Conservation (phyloP, 2,329 filamentous ascomycete genomes). For the Fusarium musae region DNA sequence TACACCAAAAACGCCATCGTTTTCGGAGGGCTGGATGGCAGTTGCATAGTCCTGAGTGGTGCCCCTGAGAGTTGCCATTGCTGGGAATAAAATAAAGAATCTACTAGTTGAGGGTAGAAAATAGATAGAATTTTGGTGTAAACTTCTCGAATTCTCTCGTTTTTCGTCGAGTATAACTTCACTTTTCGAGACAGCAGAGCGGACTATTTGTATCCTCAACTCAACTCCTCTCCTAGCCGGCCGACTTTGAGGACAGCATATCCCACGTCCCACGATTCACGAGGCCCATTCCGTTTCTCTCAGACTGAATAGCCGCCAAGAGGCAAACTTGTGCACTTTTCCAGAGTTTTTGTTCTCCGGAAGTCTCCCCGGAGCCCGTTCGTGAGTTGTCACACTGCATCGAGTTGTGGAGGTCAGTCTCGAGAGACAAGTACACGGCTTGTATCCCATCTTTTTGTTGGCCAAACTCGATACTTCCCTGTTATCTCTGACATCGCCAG, state of each 20-base stretch:
- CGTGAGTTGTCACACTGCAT: slow-evolving; percentile 25
- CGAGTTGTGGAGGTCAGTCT: slow-evolving; percentile 12
- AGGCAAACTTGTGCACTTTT: not conserved
- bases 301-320: not conserved
- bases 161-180: not conserved
- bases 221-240: not conserved
- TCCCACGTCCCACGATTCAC: slow-evolving; percentile 18
- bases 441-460: not conserved
- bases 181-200: not conserved
- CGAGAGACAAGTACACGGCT: slow-evolving; percentile 15
- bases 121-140: not conserved
- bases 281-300: not conserved
- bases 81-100: not conserved
- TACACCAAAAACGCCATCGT: slow-evolving; percentile 3
- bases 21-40: slow-evolving; percentile 1
- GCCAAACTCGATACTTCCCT: not conserved
- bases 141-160: not conserved
- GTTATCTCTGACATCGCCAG: not conserved
- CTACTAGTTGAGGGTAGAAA: not conserved
- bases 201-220: slow-evolving; percentile 28
- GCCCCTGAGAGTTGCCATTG: slow-evolving; percentile 23
- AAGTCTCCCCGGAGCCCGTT: slow-evolving; percentile 22
- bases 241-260: slow-evolving; percentile 1
- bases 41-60: slow-evolving; percentile 18
- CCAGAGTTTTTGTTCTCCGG: slow-evolving; percentile 5